phyloP scores from a whole-genome alignment of 768 basidiomycete genomes.

The Clavaria fumosa region DNA sequence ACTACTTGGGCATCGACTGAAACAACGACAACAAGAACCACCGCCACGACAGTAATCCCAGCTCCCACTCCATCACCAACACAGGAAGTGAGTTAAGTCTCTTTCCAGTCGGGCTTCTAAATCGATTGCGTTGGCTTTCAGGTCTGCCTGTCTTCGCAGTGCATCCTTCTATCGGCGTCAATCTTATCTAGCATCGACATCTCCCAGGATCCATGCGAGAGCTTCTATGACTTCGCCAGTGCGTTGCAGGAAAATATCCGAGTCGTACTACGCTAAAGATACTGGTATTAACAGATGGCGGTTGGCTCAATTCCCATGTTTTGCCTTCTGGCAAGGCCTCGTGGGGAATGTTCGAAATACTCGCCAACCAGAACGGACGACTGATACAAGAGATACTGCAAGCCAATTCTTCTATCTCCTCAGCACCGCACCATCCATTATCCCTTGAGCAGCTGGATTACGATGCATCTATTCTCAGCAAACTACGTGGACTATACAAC shows the following conservation, averaged over 20 bases:
- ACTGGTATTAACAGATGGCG: constrained; percentile 41
- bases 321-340: constrained; percentile 75
- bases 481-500: constrained; percentile 54
- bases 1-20: no score
- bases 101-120: no score
- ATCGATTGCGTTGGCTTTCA: constrained; percentile 28
- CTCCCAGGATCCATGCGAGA: constrained; percentile 82
- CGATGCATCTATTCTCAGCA: constrained; percentile 43
- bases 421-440: no score
- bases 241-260: constrained; percentile 8
- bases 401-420: constrained; percentile 22
- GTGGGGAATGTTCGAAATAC: constrained; percentile 55
- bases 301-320: constrained; percentile 73
- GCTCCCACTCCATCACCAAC: constrained; percentile 35
- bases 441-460: no score
- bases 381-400: constrained; percentile 63
- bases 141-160: constrained; percentile 61
- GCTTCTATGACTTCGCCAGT: constrained; percentile 92
- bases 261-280: not conserved
- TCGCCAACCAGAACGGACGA: constrained; percentile 63
- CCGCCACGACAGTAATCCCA: constrained; percentile 32
- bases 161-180: constrained; percentile 68
- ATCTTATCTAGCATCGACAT: constrained; percentile 72
- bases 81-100: no score
- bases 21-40: no score